Percentiles rank a stretch among this genome's conserved stretches.
Conservation (phyloP, 2,329 filamentous ascomycete genomes). For the Colletotrichum somersetense region DNA sequence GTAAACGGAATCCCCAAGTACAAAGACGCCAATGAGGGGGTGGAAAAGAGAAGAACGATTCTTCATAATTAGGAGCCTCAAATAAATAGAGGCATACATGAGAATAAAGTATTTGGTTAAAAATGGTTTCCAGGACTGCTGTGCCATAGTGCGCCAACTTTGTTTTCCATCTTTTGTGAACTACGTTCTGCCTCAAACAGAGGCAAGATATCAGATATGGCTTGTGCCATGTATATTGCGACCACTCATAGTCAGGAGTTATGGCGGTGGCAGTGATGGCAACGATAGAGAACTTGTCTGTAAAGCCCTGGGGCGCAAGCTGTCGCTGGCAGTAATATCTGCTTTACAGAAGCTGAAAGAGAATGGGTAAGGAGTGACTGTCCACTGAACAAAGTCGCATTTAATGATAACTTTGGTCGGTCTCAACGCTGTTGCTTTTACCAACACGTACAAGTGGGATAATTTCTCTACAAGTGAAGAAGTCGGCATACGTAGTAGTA, state of each 20-base stretch:
- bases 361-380: background rate
- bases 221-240: background rate
- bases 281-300: background rate
- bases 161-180: background rate
- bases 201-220: background rate
- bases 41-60: background rate
- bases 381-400: background rate
- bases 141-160: background rate
- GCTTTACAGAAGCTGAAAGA: background rate
- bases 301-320: background rate
- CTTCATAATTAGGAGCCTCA: no score
- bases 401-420: background rate
- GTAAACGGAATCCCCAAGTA: slow-evolving; percentile 12
- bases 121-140: background rate
- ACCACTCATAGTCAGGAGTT: no score
- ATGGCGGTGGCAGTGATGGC: background rate
- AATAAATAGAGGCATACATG: background rate
- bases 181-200: background rate
- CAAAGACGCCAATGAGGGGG: background rate
- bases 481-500: background rate
- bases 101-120: background rate
- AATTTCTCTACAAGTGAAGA: background rate
- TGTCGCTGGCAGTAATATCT: background rate
- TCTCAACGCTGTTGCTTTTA: background rate
- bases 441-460: background rate